Evolutionary conservation across 2,329 filamentous ascomycete genomes (phyloP).

Genomic region (Talaromyces sp.): DNA sequence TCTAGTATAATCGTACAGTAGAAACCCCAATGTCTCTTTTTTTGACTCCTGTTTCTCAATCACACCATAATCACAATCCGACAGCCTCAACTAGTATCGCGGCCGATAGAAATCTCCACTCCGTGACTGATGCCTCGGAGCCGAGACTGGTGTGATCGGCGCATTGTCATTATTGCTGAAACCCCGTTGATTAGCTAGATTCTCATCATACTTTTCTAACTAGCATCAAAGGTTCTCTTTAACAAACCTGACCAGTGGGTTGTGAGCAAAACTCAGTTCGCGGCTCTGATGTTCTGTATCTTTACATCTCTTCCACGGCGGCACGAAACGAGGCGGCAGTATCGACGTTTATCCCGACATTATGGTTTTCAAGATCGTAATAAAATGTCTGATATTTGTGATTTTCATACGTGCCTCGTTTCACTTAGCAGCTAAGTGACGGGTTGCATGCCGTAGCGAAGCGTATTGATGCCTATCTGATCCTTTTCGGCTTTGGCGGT

Average conservation of each 20-base stretch:
- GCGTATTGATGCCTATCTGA: neutral
- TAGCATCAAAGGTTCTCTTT: neutral
- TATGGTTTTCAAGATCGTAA: neutral
- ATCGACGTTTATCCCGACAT: neutral
- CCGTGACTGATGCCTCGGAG: neutral
- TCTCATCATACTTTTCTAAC: neutral
- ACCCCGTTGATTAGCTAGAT: neutral
- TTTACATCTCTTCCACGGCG: neutral
- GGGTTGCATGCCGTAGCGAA: neutral
- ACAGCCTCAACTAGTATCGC: no score
- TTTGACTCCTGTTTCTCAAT: no score
- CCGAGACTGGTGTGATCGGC: neutral
- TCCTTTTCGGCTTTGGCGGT: neutral
- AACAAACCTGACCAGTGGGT: neutral
- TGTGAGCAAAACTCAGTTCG: neutral
- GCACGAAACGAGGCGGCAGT: neutral
- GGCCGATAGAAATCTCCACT: no score
- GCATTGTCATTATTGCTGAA: neutral
- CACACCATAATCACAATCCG: no score
- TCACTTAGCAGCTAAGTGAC: neutral
- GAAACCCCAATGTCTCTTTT: no score
- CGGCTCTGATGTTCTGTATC: neutral
- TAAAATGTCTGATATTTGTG: neutral
- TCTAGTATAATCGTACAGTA: neutral
- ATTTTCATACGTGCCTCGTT: neutral